These are phyloP conservation scores for Ligustrum vulgare DNA, from an alignment of 257 asterid genomes.

Conservation along the genomic window DNA sequence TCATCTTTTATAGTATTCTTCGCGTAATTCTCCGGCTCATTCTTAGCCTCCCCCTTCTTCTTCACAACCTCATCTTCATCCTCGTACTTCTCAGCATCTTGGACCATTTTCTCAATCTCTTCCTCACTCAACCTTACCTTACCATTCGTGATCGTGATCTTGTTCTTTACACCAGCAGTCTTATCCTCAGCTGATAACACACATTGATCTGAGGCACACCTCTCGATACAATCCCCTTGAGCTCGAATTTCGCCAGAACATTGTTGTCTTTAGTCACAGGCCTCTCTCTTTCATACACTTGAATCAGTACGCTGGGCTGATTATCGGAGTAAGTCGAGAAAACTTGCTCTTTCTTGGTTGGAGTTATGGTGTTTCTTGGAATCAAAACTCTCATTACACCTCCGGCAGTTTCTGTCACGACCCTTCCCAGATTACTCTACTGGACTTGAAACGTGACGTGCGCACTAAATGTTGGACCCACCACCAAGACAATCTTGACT, in stretches of 20 bases:
- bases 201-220: constrained; percentile 56
- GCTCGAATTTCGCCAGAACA: constrained; percentile 60
- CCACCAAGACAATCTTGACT: too few relatives aligned
- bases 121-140: constrained; percentile 54
- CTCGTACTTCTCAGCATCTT: constrained; percentile 51
- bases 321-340: constrained; percentile 55
- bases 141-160: constrained; percentile 50
- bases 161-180: constrained; percentile 52
- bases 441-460: too few relatives aligned
- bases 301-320: constrained; percentile 54
- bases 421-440: too few relatives aligned
- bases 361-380: constrained; percentile 62
- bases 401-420: constrained; percentile 57
- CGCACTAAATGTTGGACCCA: too few relatives aligned
- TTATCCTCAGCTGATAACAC: constrained; percentile 59
- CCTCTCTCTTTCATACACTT: constrained; percentile 58
- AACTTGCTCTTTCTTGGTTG: constrained; percentile 52
- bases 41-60: constrained; percentile 57
- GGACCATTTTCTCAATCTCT: constrained; percentile 52
- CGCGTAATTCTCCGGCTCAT: constrained; percentile 58
- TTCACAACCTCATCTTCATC: constrained; percentile 52
- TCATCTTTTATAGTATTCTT: constrained; percentile 48
- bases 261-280: constrained; percentile 60
- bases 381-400: constrained; percentile 58
- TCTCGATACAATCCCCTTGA: constrained; percentile 48